These are phyloP conservation scores for Candida koratica DNA, from an alignment of 805 yeast genomes.

Conservation along the genomic window DNA sequence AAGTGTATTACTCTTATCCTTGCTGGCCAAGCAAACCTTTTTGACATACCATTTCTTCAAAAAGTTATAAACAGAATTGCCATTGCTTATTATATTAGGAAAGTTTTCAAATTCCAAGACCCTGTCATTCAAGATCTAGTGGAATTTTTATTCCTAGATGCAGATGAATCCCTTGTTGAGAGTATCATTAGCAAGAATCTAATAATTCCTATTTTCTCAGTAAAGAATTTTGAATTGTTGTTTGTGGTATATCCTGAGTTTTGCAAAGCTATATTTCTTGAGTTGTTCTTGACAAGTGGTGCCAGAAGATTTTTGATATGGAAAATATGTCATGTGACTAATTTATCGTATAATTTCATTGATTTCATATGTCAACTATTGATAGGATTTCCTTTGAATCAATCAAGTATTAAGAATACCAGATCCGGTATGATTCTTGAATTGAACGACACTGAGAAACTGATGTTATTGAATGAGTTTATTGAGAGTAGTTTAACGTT, in stretches of 20 bases:
- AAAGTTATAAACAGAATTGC: conserved; percentile 1
- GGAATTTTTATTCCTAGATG: conserved; percentile 5
- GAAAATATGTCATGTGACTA: conserved; percentile 58
- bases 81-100: not conserved
- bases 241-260: conserved; percentile 49
- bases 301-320: conserved; percentile 61
- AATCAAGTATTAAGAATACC: conserved; percentile 40
- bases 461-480: conserved; percentile 69
- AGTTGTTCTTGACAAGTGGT: conserved; percentile 66
- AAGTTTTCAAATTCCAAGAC: not conserved
- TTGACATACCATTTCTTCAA: not conserved
- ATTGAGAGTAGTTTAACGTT: conserved; percentile 47
- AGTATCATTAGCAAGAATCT: conserved; percentile 19
- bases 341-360: conserved; percentile 51
- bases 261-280: conserved; percentile 59
- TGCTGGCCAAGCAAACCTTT: no score
- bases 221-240: conserved; percentile 48
- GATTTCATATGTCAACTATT: conserved; percentile 62
- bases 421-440: conserved; percentile 49
- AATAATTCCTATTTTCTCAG: conserved; percentile 28
- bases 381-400: conserved; percentile 38
- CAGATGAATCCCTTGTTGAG: not conserved
- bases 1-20: not conserved
- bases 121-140: not conserved
- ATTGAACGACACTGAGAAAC: conserved; percentile 56